A percentile compares a stretch with the other conserved stretches of the same genome.
Evolutionary conservation across 2,329 filamentous ascomycete species (phyloP).

Genomic region (Ustulina deusta): DNA sequence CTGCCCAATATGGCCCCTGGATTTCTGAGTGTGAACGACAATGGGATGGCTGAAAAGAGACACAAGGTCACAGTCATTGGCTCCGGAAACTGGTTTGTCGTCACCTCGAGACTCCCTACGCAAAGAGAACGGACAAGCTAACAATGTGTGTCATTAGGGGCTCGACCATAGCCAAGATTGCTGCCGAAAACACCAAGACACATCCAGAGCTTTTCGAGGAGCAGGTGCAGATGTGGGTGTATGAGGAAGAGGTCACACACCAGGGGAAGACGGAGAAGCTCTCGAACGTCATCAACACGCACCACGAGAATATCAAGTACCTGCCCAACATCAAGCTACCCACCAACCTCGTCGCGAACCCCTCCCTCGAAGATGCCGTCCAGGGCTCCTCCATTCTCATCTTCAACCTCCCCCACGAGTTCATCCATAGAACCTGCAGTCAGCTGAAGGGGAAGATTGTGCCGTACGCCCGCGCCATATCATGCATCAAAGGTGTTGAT

Average conservation of each 20-base stretch:
- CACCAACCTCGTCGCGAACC: conserved; percentile 84
- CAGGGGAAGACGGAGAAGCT: conserved; percentile 83
- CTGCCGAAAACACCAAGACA: conserved; percentile 88
- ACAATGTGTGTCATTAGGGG: conserved; percentile 69
- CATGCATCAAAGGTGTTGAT: conserved; percentile 98
- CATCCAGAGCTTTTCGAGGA: conserved; percentile 86
- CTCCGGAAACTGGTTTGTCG: conserved; percentile 89
- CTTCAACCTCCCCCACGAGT: conserved; percentile 97
- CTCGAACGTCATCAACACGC: conserved; percentile 87
- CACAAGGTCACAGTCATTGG: conserved; percentile 96
- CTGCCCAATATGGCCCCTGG: conserved; percentile 48
- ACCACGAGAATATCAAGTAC: conserved; percentile 98
- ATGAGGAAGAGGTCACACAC: conserved; percentile 85
- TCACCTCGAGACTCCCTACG: background rate
- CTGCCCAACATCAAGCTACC: conserved; percentile 89
- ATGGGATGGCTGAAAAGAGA: conserved; percentile 75
- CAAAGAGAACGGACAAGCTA: conserved; percentile 6
- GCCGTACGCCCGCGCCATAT: conserved; percentile 92
- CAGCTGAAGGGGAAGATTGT: conserved; percentile 89
- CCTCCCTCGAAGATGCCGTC: conserved; percentile 82
- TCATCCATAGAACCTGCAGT: conserved; percentile 88
- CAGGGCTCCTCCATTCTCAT: conserved; percentile 87
- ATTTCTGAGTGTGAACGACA: conserved; percentile 59
- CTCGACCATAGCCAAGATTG: conserved; percentile 95
- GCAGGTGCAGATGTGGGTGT: conserved; percentile 99